phyloP scores from a whole-genome alignment of 306 rosid species.

The Casuarina cunninghamiana region DNA sequence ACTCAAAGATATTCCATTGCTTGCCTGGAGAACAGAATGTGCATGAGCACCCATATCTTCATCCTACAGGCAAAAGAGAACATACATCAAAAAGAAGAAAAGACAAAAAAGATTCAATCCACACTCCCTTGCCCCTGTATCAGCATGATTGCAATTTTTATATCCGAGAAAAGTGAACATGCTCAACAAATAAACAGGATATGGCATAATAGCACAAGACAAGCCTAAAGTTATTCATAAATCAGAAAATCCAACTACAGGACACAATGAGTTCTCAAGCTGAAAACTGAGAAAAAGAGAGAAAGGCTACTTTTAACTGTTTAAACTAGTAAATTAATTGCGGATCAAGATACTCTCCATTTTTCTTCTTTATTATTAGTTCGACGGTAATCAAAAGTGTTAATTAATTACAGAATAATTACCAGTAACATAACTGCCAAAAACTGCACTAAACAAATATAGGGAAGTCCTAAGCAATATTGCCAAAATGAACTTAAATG shows the following conservation, averaged over 20 bases:
- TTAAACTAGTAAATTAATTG: too few species aligned
- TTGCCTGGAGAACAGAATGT: constrained; percentile 26
- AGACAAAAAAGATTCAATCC: background rate
- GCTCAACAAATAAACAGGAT: background rate
- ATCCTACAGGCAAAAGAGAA: constrained; percentile 46
- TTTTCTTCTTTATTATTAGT: too few species aligned
- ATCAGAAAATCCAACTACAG: background rate
- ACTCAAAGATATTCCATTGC: constrained; percentile 35
- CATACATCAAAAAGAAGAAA: background rate
- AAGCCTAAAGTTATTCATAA: background rate
- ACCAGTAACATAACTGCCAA: background rate
- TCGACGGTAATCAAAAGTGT: too few species aligned
- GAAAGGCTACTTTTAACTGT: too few species aligned
- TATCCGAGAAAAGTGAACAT: too few species aligned
- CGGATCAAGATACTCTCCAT: too few species aligned
- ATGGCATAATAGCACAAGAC: background rate
- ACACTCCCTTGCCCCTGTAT: background rate
- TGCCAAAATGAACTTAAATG: background rate
- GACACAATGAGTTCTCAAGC: too few species aligned
- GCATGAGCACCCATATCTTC: constrained; percentile 33
- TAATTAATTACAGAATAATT: background rate
- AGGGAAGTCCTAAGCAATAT: background rate
- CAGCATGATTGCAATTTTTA: background rate
- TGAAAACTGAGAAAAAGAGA: too few species aligned
- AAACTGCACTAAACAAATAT: background rate